Percentiles rank a stretch among this genome's conserved stretches.
Evolutionary conservation across 805 yeast species (phyloP).

Genomic region (Wickerhamomyces mucosus): DNA sequence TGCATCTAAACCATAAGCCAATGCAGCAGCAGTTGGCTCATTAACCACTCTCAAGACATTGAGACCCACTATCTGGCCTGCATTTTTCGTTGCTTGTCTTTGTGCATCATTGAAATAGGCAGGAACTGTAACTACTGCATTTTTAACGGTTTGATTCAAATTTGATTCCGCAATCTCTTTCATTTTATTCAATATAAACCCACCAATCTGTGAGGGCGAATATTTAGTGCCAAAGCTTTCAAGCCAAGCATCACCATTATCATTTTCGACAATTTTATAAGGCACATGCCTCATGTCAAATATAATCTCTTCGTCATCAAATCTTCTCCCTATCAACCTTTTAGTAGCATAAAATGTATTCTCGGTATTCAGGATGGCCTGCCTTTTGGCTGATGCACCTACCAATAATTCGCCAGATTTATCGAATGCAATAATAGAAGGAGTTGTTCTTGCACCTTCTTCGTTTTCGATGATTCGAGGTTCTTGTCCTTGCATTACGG

Average conservation of each 20-base stretch:
- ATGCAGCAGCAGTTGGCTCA: constrained; percentile 82
- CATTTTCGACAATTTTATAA: constrained; percentile 46
- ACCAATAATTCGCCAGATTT: constrained; percentile 36
- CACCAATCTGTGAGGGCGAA: constrained; percentile 69
- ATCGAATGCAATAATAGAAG: constrained; percentile 65
- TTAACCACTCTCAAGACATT: constrained; percentile 66
- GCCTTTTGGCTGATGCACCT: constrained; percentile 71
- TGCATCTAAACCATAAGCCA: constrained; percentile 66
- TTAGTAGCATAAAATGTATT: constrained; percentile 79
- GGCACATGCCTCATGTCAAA: constrained; percentile 56
- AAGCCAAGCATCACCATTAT: constrained; percentile 65
- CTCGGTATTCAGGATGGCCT: constrained; percentile 63
- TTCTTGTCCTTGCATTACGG: constrained; percentile 54
- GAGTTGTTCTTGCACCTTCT: constrained; percentile 74
- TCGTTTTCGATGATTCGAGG: constrained; percentile 66
- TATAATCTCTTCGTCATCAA: constrained; percentile 60
- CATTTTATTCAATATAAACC: constrained; percentile 54
- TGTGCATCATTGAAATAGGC: constrained; percentile 78
- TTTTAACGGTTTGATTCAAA: constrained; percentile 37
- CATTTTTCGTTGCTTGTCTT: constrained; percentile 71
- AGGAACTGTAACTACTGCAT: constrained; percentile 76
- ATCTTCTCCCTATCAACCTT: constrained; percentile 69
- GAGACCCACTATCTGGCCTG: constrained; percentile 63
- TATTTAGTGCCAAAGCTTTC: constrained; percentile 30
- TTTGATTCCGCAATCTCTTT: constrained; percentile 48